Evolutionary conservation across 805 yeast genomes (phyloP).

Genomic region (Starmerella etchellsii): DNA sequence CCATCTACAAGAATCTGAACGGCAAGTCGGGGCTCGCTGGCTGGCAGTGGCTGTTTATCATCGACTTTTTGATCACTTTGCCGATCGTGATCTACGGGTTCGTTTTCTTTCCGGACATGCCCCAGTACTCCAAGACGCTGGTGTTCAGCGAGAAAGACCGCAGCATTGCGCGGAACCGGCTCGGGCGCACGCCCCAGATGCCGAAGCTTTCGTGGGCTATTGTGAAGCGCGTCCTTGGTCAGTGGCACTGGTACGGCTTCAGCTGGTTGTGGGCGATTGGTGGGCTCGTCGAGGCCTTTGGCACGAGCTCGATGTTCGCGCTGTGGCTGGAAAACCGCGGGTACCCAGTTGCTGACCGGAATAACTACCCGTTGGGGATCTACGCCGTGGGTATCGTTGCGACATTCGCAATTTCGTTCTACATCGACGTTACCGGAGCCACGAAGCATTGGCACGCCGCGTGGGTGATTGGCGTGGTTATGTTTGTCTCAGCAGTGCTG

Average conservation of each 20-base stretch:
- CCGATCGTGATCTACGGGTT: not conserved
- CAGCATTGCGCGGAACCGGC: not conserved
- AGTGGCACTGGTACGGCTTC: not conserved
- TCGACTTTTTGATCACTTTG: not conserved
- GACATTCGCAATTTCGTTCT: not conserved
- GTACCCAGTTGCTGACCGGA: not conserved
- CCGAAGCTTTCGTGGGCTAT: not conserved
- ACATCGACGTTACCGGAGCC: not conserved
- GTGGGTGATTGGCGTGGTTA: not conserved
- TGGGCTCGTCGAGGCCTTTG: not conserved
- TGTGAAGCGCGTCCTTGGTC: not conserved
- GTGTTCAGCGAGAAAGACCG: not conserved
- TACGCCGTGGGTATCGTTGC: conserved; percentile 1
- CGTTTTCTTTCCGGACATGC: not conserved
- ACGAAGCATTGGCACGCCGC: not conserved
- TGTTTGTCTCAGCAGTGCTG: not conserved
- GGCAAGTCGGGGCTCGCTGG: not conserved
- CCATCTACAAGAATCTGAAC: not conserved
- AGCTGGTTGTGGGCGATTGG: not conserved
- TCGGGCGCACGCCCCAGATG: not conserved
- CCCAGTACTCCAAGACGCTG: not conserved
- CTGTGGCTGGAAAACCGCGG: not conserved
- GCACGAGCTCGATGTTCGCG: not conserved
- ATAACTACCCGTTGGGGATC: not conserved
- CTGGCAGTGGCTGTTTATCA: conserved; percentile 1